Evolutionary conservation across 345 rosid species (phyloP).

Genomic region (Brassica napus): DNA sequence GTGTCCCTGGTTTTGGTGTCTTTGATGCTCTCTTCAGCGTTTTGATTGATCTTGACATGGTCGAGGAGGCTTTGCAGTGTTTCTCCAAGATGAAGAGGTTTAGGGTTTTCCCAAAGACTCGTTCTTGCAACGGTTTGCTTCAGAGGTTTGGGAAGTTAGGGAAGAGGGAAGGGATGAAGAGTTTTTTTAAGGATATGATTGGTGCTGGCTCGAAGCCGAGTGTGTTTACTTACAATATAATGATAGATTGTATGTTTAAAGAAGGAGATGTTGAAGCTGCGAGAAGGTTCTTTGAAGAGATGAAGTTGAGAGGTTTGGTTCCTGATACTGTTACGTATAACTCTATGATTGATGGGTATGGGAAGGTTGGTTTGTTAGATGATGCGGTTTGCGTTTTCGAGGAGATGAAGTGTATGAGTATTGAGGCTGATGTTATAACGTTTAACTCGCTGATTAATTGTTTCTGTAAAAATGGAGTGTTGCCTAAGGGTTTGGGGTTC

Average conservation of each 20-base stretch:
- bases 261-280: conserved; percentile 59
- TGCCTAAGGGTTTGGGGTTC: conserved; percentile 53
- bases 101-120: conserved; percentile 57
- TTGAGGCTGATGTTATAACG: conserved; percentile 62
- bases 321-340: conserved; percentile 77
- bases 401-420: conserved; percentile 57
- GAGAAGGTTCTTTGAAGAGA: conserved; percentile 50
- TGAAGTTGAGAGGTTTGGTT: conserved; percentile 54
- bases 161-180: conserved; percentile 39
- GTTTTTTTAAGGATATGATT: conserved; percentile 55
- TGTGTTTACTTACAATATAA: conserved; percentile 63
- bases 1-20: conserved; percentile 60
- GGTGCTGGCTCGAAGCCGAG: conserved; percentile 52
- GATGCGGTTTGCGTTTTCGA: conserved; percentile 46
- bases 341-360: conserved; percentile 67
- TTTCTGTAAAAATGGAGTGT: conserved; percentile 51
- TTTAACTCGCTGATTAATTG: conserved; percentile 65
- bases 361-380: conserved; percentile 58
- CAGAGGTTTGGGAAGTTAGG: conserved; percentile 49
- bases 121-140: conserved; percentile 69
- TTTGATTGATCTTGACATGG: conserved; percentile 62
- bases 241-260: conserved; percentile 70
- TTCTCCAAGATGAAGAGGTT: conserved; percentile 59
- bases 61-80: conserved; percentile 57
- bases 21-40: conserved; percentile 76